Conservation (phyloP, 805 yeast species). For the Candida saitoana region DNA sequence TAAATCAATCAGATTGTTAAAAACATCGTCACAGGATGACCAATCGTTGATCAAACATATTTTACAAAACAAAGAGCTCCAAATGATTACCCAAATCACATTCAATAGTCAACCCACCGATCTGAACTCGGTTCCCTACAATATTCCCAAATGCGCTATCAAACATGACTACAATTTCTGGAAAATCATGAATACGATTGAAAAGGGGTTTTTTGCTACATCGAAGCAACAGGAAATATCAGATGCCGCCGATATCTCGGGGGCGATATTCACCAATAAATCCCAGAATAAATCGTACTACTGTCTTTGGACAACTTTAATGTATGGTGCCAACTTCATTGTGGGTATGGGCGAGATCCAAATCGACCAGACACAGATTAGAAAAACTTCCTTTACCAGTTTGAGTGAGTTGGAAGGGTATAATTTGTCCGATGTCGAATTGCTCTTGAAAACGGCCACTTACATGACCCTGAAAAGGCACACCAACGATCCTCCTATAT, state of each 20-base stretch:
- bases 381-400: constrained; percentile 37
- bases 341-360: constrained; percentile 36
- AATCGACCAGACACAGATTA: constrained; percentile 13
- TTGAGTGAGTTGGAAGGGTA: constrained; percentile 37
- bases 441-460: constrained; percentile 28
- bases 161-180: constrained; percentile 21
- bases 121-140: constrained; percentile 12
- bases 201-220: background rate
- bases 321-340: constrained; percentile 15
- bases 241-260: constrained; percentile 22
- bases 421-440: constrained; percentile 38
- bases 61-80: constrained; percentile 32
- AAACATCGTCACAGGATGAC: constrained; percentile 21
- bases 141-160: constrained; percentile 30
- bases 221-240: constrained; percentile 5
- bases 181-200: constrained; percentile 5
- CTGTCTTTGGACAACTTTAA: constrained; percentile 28
- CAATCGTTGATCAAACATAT: constrained; percentile 26
- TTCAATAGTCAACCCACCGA: background rate
- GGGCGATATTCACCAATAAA: constrained; percentile 38
- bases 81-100: constrained; percentile 20
- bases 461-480: constrained; percentile 21
- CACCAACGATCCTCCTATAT: constrained; percentile 11
- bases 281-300: constrained; percentile 33
- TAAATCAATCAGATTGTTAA: constrained; percentile 26